Conservation (phyloP, 331 rosid species). For the Acacia concinna region DNA sequence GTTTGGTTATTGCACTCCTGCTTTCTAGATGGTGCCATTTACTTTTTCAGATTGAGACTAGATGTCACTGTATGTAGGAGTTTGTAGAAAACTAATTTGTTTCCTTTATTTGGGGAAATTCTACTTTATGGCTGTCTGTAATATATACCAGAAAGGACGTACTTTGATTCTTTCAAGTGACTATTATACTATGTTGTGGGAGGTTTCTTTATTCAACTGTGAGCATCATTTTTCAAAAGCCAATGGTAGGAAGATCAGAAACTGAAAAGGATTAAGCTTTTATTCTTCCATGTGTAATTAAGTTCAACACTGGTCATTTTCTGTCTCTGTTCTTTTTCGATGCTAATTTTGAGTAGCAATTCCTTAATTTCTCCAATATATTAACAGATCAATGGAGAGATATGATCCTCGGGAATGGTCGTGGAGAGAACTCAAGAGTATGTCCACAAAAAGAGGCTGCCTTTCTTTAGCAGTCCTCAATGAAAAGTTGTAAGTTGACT, state of each 20-base stretch:
- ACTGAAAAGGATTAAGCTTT: background rate
- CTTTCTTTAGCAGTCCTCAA: background rate
- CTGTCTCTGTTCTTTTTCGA: background rate
- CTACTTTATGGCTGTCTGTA: background rate
- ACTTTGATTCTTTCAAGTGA: background rate
- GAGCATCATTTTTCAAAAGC: background rate
- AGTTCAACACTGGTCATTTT: background rate
- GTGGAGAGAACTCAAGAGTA: background rate
- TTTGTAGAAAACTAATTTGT: background rate
- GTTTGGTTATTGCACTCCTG: background rate
- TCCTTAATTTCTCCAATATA: background rate
- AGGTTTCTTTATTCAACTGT: background rate
- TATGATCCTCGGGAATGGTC: background rate
- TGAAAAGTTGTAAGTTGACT: background rate
- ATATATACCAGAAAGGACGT: background rate
- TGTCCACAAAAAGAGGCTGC: background rate
- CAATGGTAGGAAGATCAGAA: background rate
- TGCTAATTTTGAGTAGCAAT: background rate
- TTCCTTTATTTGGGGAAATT: background rate
- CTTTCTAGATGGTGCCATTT: background rate
- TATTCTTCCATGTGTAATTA: background rate
- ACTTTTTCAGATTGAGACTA: background rate
- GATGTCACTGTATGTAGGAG: background rate
- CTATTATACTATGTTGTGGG: background rate
- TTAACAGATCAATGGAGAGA: background rate